phyloP scores from a whole-genome alignment of 192 early-diverging fungal genomes.

The Funneliformis mosseae region DNA sequence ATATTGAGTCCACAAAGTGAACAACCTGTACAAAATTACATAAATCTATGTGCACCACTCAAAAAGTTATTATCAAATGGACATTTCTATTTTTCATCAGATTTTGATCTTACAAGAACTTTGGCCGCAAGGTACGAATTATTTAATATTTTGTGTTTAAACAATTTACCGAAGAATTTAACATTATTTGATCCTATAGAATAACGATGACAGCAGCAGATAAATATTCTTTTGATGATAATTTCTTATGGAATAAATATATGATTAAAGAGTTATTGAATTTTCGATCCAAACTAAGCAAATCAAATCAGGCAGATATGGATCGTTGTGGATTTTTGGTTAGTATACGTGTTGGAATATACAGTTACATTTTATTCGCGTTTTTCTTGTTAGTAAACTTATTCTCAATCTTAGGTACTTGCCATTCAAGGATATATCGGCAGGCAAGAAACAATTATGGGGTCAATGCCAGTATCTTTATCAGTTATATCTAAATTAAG shows the following conservation, averaged over 20 bases:
- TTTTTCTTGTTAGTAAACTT: slow-evolving; percentile 38
- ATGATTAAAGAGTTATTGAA: slow-evolving; percentile 79
- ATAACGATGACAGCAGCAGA: slow-evolving; percentile 53
- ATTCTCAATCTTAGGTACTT: slow-evolving; percentile 47
- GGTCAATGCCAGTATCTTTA: slow-evolving; percentile 48
- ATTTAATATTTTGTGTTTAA: slow-evolving; percentile 21
- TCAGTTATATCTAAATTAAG: slow-evolving; percentile 76
- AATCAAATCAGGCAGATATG: slow-evolving; percentile 63
- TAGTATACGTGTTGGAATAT: slow-evolving; percentile 12
- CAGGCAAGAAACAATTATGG: slow-evolving; percentile 42
- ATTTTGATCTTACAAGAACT: slow-evolving; percentile 85
- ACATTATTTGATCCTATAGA: slow-evolving; percentile 38
- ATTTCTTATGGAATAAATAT: slow-evolving; percentile 93
- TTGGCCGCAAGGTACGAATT: slow-evolving; percentile 64
- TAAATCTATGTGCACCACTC: slow-evolving; percentile 77
- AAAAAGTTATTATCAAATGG: slow-evolving; percentile 81
- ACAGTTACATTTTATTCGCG: background rate
- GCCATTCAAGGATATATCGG: slow-evolving; percentile 82
- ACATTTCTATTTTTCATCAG: slow-evolving; percentile 90
- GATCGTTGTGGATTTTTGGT: slow-evolving; percentile 78
- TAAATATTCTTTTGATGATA: slow-evolving; percentile 61
- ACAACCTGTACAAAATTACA: slow-evolving; percentile 38
- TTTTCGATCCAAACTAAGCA: slow-evolving; percentile 76
- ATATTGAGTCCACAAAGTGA: slow-evolving; percentile 36
- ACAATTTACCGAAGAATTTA: background rate